Percentiles rank a stretch among this genome's conserved stretches.
These are phyloP conservation scores for Rubus idaeus DNA, from an alignment of 306 rosid genomes.

Conservation along the genomic window DNA sequence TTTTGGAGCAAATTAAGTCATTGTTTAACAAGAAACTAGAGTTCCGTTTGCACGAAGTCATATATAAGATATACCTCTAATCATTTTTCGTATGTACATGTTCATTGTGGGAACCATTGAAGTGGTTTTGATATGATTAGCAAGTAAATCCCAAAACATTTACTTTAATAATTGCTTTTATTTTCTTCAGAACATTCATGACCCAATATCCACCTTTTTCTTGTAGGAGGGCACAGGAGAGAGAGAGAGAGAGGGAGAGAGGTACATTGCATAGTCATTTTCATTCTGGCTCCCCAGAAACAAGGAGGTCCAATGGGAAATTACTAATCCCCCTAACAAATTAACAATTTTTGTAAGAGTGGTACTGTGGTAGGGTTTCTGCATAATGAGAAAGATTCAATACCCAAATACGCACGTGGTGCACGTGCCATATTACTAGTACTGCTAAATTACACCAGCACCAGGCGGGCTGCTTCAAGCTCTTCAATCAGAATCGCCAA, in stretches of 20 bases:
- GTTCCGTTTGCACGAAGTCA: too few relatives aligned
- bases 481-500: not conserved
- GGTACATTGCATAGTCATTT: not conserved
- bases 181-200: not conserved
- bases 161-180: not conserved
- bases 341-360: not conserved
- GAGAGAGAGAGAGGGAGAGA: not conserved
- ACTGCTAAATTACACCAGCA: not conserved
- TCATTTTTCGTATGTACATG: too few relatives aligned
- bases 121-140: not conserved
- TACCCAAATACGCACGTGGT: not conserved
- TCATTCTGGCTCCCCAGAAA: slow-evolving; percentile 9
- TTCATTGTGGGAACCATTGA: too few relatives aligned
- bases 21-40: too few relatives aligned
- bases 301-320: slow-evolving; percentile 8
- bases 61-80: too few relatives aligned
- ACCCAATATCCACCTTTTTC: not conserved
- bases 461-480: not conserved
- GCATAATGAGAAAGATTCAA: not conserved
- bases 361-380: slow-evolving; percentile 19
- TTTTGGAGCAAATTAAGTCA: too few relatives aligned
- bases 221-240: not conserved
- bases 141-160: not conserved
- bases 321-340: not conserved
- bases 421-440: not conserved